Base-by-base conservation (phyloP, 2,329 filamentous ascomycete genomes). In the Cadophora gregata region DNA sequence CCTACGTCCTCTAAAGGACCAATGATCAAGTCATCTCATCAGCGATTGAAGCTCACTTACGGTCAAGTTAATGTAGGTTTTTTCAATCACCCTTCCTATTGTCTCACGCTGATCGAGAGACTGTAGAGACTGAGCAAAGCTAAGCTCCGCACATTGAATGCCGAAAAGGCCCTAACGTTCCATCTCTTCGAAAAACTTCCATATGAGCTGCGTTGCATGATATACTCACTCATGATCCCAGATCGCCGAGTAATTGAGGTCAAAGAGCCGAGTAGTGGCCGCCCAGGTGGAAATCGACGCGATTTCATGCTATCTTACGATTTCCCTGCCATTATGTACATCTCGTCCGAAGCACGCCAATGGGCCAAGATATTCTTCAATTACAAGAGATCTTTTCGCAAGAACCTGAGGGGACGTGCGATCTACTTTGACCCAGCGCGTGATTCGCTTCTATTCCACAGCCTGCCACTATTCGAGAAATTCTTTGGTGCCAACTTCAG, bases 141-240 rank as follows among this genome's bases (percentile, higher is more conserved):
- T 12, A 58, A 42, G 33, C 21, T 38, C n/a, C 10, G 31, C 53
- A 58, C 5, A 5, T 12, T 25, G 38, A 19, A 14, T 10, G 4
- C n/a, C 53, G 2, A 3, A 58, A 12, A 38, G 21, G 16, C 3
- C 12, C 2, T 24, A 14, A 27, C n/a, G 8, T 58, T 58, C n/a
- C 9, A 24, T 25, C 33, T 7, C 31, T 58, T 58, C 10, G 8
- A 10, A 4, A 36, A n/a, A 24, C 53, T 58, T 6, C 53, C 53
- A n/a, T 16, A 21, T 19, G 53, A 58, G 33, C 25, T 58, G 10
- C 53, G 53, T 5, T 58, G 31, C 31, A 58, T 58, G 53, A 58
- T 58, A 4, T 58, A 58, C 21, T n/a, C n/a, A 2, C 53, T 58
- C n/a, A 58, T 58, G 53, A 25, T 58, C n/a, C 53, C 53, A 25